Base-by-base conservation (phyloP, 495 filamentous ascomycete species). In the Cercophora sp. region DNA sequence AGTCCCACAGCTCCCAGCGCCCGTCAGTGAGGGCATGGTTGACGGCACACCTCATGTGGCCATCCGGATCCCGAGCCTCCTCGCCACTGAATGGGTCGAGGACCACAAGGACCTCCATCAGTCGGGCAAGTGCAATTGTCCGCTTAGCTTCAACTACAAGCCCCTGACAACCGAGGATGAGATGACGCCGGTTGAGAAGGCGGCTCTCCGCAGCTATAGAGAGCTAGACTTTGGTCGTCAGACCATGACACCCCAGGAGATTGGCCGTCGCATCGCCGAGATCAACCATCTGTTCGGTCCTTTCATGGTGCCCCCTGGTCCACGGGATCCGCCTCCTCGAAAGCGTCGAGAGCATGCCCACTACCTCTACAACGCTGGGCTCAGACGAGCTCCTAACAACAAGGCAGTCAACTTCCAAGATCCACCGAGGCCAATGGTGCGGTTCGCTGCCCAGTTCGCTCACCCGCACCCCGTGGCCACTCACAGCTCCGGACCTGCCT, bases 81-180 rank as follows among this genome's bases (percentile, higher is more conserved):
- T 66, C 40, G 72, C 63, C 1, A 68, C 65, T 1, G 73, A 77
- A 49, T 77, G 72, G 72, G 26, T 58, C 0, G 44, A 29, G 1
- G 73, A 75, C 50, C 73, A 77, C 52, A 58, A 58, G 16, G 45
- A 29, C 1, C 62, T 67, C 0, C 73, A 77, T 52, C 32, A 54
- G 13, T 23, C 29, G 0, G 70, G 66, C 9, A 45, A 29, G 6
- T 77, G 71, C 48, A 6, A 25, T 4, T 77, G 73, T 51, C 45
- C 44, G 8, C 50, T 59, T 0, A 40, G 54, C n/a, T 72, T 72
- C 42, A 48, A 44, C 4, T 67, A 69, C 34, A n/a, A 54, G 13
- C 60, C 57, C 1, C 31, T 15, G 19, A 37, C 58, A 18, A 18
- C 41, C 0, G 55, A 58, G 32, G 23, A 51, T 18, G 63, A 58